phyloP scores from a whole-genome alignment of 225 moss, liverwort and hornwort species.

The Takakia lepidozioides region DNA sequence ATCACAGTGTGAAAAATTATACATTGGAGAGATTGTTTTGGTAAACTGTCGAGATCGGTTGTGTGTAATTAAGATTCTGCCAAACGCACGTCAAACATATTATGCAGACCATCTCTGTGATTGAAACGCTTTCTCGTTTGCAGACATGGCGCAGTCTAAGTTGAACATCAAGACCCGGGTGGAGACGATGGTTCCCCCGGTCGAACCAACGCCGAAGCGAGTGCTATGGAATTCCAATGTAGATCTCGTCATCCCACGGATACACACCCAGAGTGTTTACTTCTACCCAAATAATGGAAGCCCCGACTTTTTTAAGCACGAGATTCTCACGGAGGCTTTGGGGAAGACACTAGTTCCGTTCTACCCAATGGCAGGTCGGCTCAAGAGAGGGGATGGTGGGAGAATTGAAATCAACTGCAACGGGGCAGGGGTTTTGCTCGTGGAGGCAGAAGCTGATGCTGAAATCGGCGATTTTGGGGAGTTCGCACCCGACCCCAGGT shows the following conservation, averaged over 20 bases:
- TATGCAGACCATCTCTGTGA: no score
- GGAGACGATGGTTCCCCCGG: slow-evolving; percentile 71
- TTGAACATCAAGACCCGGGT: slow-evolving; percentile 43
- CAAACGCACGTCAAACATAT: no score
- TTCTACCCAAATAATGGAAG: slow-evolving; percentile 55
- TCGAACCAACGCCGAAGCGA: slow-evolving; percentile 43
- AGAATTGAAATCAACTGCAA: slow-evolving; percentile 72
- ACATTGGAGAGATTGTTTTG: no score
- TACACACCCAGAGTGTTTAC: slow-evolving; percentile 82
- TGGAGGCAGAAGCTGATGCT: slow-evolving; percentile 70
- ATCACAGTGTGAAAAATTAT: no score
- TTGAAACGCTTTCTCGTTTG: no score
- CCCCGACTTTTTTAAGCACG: slow-evolving; percentile 49
- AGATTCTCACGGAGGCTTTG: slow-evolving; percentile 54
- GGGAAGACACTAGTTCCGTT: slow-evolving; percentile 70
- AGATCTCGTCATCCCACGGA: slow-evolving; percentile 82
- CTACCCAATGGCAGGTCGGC: slow-evolving; percentile 80
- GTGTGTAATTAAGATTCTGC: no score
- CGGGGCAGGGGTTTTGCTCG: slow-evolving; percentile 64
- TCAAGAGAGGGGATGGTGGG: slow-evolving; percentile 37
- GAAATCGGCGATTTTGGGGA: slow-evolving; percentile 61
- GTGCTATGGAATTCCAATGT: slow-evolving; percentile 79
- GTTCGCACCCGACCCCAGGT: slow-evolving; percentile 75
- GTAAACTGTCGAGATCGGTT: no score
- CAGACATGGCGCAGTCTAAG: not conserved